These are phyloP conservation scores for Exsudoporus floridanus DNA, from an alignment of 1,284 basidiomycete genomes.

Conservation along the genomic window DNA sequence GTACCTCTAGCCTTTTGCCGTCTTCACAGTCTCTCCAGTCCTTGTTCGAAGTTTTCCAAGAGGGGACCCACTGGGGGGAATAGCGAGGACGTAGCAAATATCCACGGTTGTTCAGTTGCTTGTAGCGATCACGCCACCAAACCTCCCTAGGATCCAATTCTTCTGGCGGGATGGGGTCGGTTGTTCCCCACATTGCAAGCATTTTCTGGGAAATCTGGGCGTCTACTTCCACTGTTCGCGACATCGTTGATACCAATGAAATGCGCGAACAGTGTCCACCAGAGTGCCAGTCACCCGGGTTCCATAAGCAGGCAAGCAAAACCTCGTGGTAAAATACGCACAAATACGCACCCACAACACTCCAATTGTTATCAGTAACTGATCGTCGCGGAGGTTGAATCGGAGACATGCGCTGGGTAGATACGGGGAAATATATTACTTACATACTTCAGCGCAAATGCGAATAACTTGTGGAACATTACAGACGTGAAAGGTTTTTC, in stretches of 20 bases:
- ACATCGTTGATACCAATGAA: background rate
- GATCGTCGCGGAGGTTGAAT: constrained; percentile 3
- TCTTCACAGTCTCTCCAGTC: constrained; percentile 2
- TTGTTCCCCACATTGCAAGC: constrained; percentile 4
- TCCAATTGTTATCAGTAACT: background rate
- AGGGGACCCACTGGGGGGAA: constrained; percentile 38
- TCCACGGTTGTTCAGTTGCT: constrained; percentile 33
- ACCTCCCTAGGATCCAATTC: constrained; percentile 14
- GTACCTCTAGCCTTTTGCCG: background rate
- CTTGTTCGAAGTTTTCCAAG: constrained; percentile 31
- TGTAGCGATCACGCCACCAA: constrained; percentile 15
- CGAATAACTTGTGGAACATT: background rate
- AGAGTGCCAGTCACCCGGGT: background rate
- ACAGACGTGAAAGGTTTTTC: background rate
- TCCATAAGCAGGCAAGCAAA: background rate
- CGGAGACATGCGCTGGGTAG: constrained; percentile 5
- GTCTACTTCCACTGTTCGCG: constrained; percentile 1
- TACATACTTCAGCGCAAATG: background rate
- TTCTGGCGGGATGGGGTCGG: background rate
- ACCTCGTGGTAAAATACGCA: constrained; percentile 7
- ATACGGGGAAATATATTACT: no score
- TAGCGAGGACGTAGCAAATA: constrained; percentile 40
- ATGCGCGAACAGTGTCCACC: background rate
- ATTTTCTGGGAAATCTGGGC: background rate
- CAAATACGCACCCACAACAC: constrained; percentile 11